These are phyloP conservation scores for Saccharomyces hybrid DNA, from an alignment of 1,139 yeast genomes.

Conservation along the genomic window DNA sequence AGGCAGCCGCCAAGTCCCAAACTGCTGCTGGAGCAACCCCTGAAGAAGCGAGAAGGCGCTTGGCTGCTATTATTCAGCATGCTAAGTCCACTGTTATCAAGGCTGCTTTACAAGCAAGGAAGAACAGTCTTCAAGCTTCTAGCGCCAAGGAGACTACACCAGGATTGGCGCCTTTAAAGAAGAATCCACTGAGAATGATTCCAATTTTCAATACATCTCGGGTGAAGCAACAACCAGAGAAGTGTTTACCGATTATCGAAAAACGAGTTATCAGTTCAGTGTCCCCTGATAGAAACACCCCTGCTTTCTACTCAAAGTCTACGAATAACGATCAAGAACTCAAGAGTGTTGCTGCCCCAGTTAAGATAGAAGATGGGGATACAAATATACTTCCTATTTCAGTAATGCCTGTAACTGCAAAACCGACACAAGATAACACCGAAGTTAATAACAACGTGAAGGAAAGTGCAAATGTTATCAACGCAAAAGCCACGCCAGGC, in stretches of 20 bases:
- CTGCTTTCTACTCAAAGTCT: neutral
- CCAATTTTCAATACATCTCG: constrained; percentile 19
- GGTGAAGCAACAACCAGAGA: neutral
- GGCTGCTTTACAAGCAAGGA: constrained; percentile 51
- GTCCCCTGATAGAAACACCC: neutral
- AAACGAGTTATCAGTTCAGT: neutral
- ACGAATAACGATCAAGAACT: neutral
- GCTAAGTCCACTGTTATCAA: constrained; percentile 52
- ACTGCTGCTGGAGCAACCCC: constrained; percentile 31
- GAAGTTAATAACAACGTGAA: neutral
- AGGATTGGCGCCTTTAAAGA: neutral
- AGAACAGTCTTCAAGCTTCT: constrained; percentile 10
- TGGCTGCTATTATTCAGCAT: constrained; percentile 30
- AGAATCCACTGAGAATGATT: neutral
- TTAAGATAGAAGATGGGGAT: neutral
- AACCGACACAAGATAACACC: neutral
- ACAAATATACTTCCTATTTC: neutral
- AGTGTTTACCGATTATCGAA: neutral
- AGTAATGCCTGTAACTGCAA: neutral
- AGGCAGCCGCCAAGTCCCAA: constrained; percentile 30
- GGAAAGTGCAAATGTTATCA: too few species aligned
- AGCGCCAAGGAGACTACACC: neutral
- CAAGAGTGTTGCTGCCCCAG: neutral
- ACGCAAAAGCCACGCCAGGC: too few species aligned
- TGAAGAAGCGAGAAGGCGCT: constrained; percentile 27